Base-by-base conservation (phyloP, 192 early-diverging fungal species). In the Podila epicladia region DNA sequence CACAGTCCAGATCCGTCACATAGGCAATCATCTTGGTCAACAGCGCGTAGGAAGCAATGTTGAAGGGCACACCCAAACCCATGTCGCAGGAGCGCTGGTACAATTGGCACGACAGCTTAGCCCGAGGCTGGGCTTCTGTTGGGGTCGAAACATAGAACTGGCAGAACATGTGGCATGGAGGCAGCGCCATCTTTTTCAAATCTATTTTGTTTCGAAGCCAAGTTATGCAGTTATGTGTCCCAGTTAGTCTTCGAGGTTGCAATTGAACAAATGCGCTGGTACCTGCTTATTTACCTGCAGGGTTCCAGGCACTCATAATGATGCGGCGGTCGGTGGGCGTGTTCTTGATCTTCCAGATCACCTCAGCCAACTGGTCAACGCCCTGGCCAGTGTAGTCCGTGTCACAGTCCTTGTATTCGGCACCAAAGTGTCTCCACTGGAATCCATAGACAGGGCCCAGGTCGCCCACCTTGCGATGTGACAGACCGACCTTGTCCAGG, bases 361-460 rank as follows among this genome's bases (percentile, higher is more conserved):
- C 95, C 37, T 94, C 90, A 12, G 85, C 84, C 17, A 99, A 85
- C 78, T 99, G 98, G 73, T 99, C 98, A 6, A 96, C 90, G n/a
- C 98, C 98, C 75, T 94, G 75, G 15, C 94, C 94, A 4, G 90
- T 87, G 68, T 99, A 99, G 69, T 98, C 95, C 1, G 89, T 88
- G 69, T 98, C 92, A 37, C 90, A 90, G 63, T 91, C 90, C 55
- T 82, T 73, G 78, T 99, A 99, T 60, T 92, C 74, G 1, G 98
- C 98, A 0, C 98, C 98, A 90, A 99, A 99, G 74, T 99, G 96
- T 33, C 98, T 86, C 98, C 98, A 99, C 73, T 99, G 98, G 84
- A 96, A 99, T 17, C 98, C 98, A 71, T 99, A 99, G 24, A 99
- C 94, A 2, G 95, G 95, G 0, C 97, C 97, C 29, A 99, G 74